Evolutionary conservation across 1,284 basidiomycete species (phyloP), one percentile per base, ranked within the genome.

Genomic region (Austroboletus novae-zelandiae): DNA sequence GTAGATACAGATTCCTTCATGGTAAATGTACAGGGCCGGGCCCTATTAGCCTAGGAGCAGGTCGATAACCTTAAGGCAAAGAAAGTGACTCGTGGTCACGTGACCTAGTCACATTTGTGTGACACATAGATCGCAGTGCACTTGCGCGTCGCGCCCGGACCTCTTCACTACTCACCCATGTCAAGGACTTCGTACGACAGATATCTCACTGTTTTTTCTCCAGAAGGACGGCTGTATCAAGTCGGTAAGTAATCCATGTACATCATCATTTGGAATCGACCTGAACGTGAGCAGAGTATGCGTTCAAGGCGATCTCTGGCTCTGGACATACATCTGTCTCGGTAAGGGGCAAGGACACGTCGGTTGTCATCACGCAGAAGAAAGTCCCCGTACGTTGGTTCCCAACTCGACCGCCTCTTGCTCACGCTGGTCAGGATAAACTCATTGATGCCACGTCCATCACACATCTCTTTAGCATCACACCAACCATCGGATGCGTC

Each of bases 261-360:
- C 40, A 47, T 9, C 1, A 41, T 41, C 34, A 34, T 39, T n/a
- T 34, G 35, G 7, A 35, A 37, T 40, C 57, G 29, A 50, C 32
- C 14, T 50, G 50, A 45, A 48, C 29, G 23, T 59, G 41, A 6
- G 57, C 52, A 97, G 94, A 98, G 75, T 99, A 99, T 80, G 97
- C 97, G 18, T 99, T 99, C 86, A 99, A 99, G 73, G 97, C 97
- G 43, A 98, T 99, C 72, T 92, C 92, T 55, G 91, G 93, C 47
- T 95, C 94, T 4, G 96, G 94, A 1, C 92, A 98, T 63, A 99
- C 97, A 4, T 86, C 95, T 7, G 82, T 99, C 47, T 84, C 95
- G 14, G 88, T 99, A 48, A 77, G 96, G 59, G 97, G 97, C 20
- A 92, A 92, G 71, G 95, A 99, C 66, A 95, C 93, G 3, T 81